These are phyloP conservation scores for Vigna mungo DNA, from an alignment of 306 rosid species.

Conservation along the genomic window DNA sequence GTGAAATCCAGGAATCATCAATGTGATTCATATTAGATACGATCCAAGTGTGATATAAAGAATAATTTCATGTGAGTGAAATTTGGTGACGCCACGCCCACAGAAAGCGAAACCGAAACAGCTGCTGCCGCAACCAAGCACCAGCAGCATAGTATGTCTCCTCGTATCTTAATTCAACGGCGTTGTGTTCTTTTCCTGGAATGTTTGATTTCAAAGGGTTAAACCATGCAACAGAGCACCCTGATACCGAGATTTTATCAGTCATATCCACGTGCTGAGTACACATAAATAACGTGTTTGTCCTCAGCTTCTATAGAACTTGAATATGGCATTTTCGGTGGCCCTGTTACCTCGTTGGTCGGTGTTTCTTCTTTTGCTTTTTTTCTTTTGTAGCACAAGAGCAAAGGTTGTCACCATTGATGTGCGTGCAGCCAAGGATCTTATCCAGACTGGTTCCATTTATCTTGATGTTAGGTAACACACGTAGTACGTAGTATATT, in stretches of 20 bases:
- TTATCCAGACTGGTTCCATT: slow-evolving; percentile 62
- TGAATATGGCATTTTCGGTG: slow-evolving; percentile 48
- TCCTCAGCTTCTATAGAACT: slow-evolving; percentile 49
- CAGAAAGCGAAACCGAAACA: not conserved
- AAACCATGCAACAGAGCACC: slow-evolving; percentile 43
- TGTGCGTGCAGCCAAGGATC: slow-evolving; percentile 62
- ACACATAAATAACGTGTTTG: slow-evolving; percentile 12
- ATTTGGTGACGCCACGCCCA: not conserved
- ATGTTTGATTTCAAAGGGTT: not conserved
- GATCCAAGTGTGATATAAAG: not conserved
- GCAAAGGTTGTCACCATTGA: slow-evolving; percentile 68
- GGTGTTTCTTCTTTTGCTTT: slow-evolving; percentile 42
- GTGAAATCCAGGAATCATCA: not conserved
- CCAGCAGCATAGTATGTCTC: not conserved
- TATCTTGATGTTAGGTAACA: slow-evolving; percentile 83
- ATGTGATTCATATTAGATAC: not conserved
- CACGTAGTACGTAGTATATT: not conserved
- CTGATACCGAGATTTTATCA: slow-evolving; percentile 4
- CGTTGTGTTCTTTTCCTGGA: not conserved
- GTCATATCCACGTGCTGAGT: slow-evolving; percentile 13
- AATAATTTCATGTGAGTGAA: not conserved
- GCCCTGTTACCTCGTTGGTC: slow-evolving; percentile 43
- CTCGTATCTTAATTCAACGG: not conserved
- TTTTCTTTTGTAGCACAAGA: slow-evolving; percentile 50
- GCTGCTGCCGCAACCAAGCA: not conserved